A percentile compares a stretch with the other conserved stretches of the same genome.
These are phyloP conservation scores for Pyrus pyrifolia DNA, from an alignment of 306 rosid species.

Conservation along the genomic window DNA sequence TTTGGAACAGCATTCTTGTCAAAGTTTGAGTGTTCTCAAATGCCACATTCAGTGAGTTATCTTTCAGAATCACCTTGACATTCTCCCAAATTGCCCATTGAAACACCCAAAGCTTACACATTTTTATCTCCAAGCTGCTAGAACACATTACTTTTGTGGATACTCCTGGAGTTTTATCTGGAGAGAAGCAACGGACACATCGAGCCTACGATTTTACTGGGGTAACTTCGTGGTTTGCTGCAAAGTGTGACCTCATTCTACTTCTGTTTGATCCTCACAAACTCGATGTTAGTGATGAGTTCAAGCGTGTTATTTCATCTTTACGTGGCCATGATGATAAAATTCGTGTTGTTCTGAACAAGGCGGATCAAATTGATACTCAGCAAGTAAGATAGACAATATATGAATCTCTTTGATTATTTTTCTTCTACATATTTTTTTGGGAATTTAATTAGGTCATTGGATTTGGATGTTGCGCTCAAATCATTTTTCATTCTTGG, in stretches of 20 bases:
- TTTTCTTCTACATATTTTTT: neutral
- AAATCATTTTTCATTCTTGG: neutral
- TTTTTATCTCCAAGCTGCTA: conserved; percentile 42
- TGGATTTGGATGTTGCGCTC: neutral
- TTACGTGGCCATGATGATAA: conserved; percentile 86
- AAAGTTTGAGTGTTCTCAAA: conserved; percentile 92
- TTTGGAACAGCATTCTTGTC: conserved; percentile 90
- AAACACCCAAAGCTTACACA: conserved; percentile 7
- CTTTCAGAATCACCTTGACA: neutral
- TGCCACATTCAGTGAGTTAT: conserved; percentile 84
- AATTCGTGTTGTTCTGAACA: conserved; percentile 85
- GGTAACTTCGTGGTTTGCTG: conserved; percentile 99
- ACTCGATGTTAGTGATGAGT: conserved; percentile 94
- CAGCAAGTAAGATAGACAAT: conserved; percentile 57
- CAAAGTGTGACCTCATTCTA: conserved; percentile 80
- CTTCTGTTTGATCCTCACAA: conserved; percentile 96
- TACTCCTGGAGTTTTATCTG: conserved; percentile 94
- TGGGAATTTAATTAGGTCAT: neutral
- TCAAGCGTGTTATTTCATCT: conserved; percentile 88
- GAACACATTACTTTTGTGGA: conserved; percentile 92
- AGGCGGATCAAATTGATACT: conserved; percentile 91
- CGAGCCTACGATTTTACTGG: conserved; percentile 86
- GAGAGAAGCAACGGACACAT: conserved; percentile 92
- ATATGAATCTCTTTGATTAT: neutral
- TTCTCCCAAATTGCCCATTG: neutral